These are phyloP conservation scores for Ganoderma resinaceum DNA, from an alignment of 1,284 basidiomycete species.

Conservation along the genomic window DNA sequence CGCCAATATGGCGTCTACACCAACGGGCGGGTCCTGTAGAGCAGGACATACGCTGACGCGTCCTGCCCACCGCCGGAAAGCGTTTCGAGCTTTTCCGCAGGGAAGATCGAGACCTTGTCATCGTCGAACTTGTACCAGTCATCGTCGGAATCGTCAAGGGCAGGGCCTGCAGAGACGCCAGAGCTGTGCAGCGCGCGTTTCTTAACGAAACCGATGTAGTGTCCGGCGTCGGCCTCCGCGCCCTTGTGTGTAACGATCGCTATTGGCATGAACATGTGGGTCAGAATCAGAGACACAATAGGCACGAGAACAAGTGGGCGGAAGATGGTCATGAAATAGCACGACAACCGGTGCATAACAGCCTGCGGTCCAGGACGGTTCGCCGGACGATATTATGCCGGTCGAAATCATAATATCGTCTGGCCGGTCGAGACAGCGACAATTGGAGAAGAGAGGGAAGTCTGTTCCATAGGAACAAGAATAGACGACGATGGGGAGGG, in stretches of 20 bases:
- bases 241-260: constrained; percentile 98
- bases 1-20: constrained; percentile 11
- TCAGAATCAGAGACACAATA: neutral
- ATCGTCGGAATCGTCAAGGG: constrained; percentile 62
- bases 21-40: constrained; percentile 70
- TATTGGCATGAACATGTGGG: constrained; percentile 38
- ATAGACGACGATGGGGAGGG: neutral
- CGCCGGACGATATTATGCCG: neutral
- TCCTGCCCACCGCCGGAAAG: constrained; percentile 91
- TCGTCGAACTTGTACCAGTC: constrained; percentile 95
- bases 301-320: neutral
- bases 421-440: neutral
- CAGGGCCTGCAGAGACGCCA: constrained; percentile 16
- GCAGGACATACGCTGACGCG: constrained; percentile 85
- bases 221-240: constrained; percentile 91
- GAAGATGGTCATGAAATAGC: neutral
- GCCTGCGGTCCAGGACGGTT: neutral
- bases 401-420: too few species aligned
- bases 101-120: constrained; percentile 87
- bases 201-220: constrained; percentile 92
- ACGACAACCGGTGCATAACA: neutral
- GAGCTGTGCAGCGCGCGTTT: constrained; percentile 66
- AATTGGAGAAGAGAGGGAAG: neutral
- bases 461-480: neutral
- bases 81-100: constrained; percentile 80